These are phyloP conservation scores for Przewalskia tangutica DNA, from an alignment of 257 asterid genomes.

Conservation along the genomic window DNA sequence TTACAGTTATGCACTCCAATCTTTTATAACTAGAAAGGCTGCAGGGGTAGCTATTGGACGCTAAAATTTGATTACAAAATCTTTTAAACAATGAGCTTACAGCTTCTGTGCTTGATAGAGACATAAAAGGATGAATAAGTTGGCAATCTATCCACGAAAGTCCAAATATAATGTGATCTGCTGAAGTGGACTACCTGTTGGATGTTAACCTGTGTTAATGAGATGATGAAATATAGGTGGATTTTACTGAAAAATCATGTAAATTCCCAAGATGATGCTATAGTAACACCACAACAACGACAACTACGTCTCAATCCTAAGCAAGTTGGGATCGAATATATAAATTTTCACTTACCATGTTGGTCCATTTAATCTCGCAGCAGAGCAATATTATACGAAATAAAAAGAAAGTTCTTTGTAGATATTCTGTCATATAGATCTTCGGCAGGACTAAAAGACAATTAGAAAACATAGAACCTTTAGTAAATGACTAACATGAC, in stretches of 20 bases:
- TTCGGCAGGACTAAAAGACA: not conserved
- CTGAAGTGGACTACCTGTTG: not conserved
- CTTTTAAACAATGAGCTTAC: not conserved
- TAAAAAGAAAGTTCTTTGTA: not conserved
- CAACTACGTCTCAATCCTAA: not conserved
- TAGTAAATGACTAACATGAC: not conserved
- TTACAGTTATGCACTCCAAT: not conserved
- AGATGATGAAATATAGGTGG: not conserved
- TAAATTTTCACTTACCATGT: not conserved
- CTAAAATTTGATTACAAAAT: not conserved
- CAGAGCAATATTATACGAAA: not conserved
- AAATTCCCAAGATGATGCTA: not conserved
- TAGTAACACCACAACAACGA: not conserved
- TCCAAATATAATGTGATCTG: not conserved
- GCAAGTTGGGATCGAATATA: not conserved
- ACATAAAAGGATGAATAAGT: not conserved
- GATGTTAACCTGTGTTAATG: not conserved
- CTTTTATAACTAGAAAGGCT: not conserved
- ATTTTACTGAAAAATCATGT: not conserved
- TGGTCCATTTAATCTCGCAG: not conserved
- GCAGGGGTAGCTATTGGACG: not conserved
- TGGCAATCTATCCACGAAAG: not conserved
- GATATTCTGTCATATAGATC: not conserved
- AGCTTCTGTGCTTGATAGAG: not conserved
- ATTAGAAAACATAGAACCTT: not conserved